Evolutionary conservation across 768 basidiomycete species (phyloP).

Genomic region (Kwoniella heveanensis): DNA sequence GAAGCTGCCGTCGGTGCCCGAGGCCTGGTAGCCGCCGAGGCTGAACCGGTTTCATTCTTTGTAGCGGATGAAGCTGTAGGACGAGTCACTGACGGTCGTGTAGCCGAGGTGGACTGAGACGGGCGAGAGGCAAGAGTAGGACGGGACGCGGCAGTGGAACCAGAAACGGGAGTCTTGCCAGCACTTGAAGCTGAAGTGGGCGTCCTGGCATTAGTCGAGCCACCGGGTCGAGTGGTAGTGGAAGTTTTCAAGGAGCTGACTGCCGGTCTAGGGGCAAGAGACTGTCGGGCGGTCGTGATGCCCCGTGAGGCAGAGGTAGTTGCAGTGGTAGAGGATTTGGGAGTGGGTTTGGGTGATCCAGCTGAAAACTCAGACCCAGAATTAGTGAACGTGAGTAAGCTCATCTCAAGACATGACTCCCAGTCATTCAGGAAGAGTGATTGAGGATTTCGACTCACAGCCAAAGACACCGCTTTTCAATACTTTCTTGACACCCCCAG

Average conservation of each 20-base stretch:
- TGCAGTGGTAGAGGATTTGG: constrained; percentile 1
- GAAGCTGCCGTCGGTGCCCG: constrained; percentile 12
- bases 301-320: constrained; percentile 6
- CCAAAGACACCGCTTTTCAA: constrained; percentile 46
- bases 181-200: not conserved
- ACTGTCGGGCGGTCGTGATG: constrained; percentile 5
- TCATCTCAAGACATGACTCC: not conserved
- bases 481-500: constrained; percentile 41
- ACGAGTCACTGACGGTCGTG: not conserved
- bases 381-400: not conserved
- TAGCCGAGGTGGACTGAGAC: not conserved
- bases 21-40: constrained; percentile 1
- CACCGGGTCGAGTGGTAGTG: constrained; percentile 4
- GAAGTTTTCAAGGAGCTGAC: not conserved
- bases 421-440: too few species aligned
- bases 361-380: not conserved
- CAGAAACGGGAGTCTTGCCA: not conserved
- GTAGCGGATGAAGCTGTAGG: constrained; percentile 13
- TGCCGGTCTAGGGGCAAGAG: constrained; percentile 10
- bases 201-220: not conserved
- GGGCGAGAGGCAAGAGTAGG: constrained; percentile 1
- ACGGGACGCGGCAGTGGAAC: not conserved
- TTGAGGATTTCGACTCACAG: constrained; percentile 14
- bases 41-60: not conserved
- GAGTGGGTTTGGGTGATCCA: constrained; percentile 18